These are phyloP conservation scores for Trametes elegans DNA, from an alignment of 768 basidiomycete genomes.

Conservation along the genomic window DNA sequence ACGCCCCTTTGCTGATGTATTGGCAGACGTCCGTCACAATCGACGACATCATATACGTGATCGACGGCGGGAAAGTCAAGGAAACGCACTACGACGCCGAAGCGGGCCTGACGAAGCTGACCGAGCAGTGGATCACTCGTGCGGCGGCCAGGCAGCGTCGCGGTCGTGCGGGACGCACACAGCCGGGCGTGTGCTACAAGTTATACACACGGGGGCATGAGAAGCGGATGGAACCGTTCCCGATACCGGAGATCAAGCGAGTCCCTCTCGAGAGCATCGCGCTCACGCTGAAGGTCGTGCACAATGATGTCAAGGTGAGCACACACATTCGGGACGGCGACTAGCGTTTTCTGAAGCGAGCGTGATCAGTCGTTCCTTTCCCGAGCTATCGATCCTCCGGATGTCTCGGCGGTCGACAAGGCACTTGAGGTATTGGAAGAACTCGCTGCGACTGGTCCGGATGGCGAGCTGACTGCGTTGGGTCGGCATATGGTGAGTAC, in stretches of 20 bases:
- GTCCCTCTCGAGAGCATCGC: slow-evolving; percentile 83
- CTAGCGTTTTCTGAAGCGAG: neutral
- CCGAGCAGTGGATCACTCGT: slow-evolving; percentile 73
- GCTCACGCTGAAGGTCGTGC: slow-evolving; percentile 77
- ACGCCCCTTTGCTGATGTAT: slow-evolving; percentile 3
- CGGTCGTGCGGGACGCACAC: slow-evolving; percentile 88
- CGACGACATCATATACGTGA: slow-evolving; percentile 82
- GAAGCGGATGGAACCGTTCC: slow-evolving; percentile 63
- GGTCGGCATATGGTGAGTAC: slow-evolving; percentile 70
- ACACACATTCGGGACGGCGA: neutral
- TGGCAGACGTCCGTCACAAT: slow-evolving; percentile 85
- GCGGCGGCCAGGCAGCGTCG: slow-evolving; percentile 83
- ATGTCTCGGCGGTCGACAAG: slow-evolving; percentile 67
- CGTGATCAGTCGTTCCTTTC: slow-evolving; percentile 53
- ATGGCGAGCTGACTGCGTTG: slow-evolving; percentile 71
- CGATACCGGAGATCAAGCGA: slow-evolving; percentile 85
- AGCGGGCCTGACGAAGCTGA: slow-evolving; percentile 69
- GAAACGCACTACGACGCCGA: slow-evolving; percentile 75
- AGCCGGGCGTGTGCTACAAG: slow-evolving; percentile 83
- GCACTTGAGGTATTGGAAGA: slow-evolving; percentile 74
- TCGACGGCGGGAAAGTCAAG: slow-evolving; percentile 85
- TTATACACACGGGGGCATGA: slow-evolving; percentile 78
- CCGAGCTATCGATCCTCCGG: slow-evolving; percentile 83
- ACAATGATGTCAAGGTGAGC: slow-evolving; percentile 74
- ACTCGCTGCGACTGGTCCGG: slow-evolving; percentile 70